Percentiles rank a stretch among this genome's conserved stretches.
Evolutionary conservation across 352 stramenopile species (phyloP).

Genomic region (Sclerospora graminicola): DNA sequence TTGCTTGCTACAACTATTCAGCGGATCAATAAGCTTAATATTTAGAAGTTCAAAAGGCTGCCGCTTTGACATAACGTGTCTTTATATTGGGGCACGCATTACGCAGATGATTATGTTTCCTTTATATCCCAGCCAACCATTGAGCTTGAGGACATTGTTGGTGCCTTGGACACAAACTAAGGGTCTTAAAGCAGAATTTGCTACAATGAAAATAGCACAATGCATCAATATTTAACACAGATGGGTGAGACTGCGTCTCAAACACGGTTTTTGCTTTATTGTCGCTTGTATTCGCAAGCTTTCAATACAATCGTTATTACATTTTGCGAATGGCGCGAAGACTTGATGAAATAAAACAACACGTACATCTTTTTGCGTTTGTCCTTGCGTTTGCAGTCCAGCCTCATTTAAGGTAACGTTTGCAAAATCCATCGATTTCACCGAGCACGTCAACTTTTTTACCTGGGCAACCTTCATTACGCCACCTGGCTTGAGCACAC

Average conservation of each 20-base stretch:
- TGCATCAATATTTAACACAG: conserved; percentile 1
- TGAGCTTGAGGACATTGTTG: conserved; percentile 30
- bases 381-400: conserved; percentile 62
- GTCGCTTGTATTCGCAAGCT: conserved; percentile 77
- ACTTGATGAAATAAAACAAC: conserved; percentile 76
- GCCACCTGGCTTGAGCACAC: conserved; percentile 91
- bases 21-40: no score
- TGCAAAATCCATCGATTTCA: conserved; percentile 54
- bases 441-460: conserved; percentile 59
- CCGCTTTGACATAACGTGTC: no score
- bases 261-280: conserved; percentile 24
- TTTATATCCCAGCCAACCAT: conserved; percentile 26
- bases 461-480: conserved; percentile 83
- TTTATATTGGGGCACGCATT: no score
- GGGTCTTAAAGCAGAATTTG: conserved; percentile 3
- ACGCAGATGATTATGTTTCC: no score
- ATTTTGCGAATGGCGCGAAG: conserved; percentile 32
- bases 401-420: conserved; percentile 47
- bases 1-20: no score
- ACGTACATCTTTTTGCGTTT: conserved; percentile 84
- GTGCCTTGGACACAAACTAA: conserved; percentile 36
- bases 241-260: no score
- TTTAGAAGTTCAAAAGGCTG: no score
- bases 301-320: conserved; percentile 64
- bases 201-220: conserved; percentile 11